Conservation (phyloP, 768 basidiomycete species). For the Obba rivulosa region DNA sequence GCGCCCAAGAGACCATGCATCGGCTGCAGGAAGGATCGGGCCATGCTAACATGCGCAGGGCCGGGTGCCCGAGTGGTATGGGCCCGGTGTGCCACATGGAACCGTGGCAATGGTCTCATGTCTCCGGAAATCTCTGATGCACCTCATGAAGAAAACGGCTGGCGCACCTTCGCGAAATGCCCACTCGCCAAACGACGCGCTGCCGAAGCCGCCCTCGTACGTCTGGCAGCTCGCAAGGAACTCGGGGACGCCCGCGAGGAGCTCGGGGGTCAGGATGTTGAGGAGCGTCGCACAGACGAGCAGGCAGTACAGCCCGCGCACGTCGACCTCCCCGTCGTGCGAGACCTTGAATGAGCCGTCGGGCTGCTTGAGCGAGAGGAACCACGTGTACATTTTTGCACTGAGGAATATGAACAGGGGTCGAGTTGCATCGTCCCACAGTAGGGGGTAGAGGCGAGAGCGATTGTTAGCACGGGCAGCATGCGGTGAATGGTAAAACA, state of each 20-base stretch:
- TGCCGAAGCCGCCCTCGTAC: conserved; percentile 88
- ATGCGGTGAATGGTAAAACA: background rate
- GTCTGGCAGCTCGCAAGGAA: conserved; percentile 93
- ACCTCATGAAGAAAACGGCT: no score
- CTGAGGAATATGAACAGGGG: conserved; percentile 29
- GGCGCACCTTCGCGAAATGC: conserved; percentile 16
- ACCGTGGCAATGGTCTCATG: no score
- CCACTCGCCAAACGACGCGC: conserved; percentile 24
- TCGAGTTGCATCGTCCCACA: background rate
- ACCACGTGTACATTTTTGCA: conserved; percentile 77
- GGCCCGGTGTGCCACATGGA: no score
- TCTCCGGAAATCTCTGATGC: no score
- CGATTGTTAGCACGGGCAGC: background rate
- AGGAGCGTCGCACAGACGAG: conserved; percentile 79
- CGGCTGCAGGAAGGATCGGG: no score
- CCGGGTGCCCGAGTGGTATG: no score
- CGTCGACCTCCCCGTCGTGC: conserved; percentile 86
- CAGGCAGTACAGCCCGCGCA: conserved; percentile 93
- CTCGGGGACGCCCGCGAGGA: conserved; percentile 65
- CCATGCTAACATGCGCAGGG: no score
- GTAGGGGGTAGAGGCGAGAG: no score
- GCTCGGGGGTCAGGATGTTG: conserved; percentile 83
- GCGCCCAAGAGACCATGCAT: no score
- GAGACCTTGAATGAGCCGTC: conserved; percentile 94
- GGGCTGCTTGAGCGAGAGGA: conserved; percentile 85